phyloP scores from a whole-genome alignment of 2,329 filamentous ascomycete genomes.

The Alternaria atra region DNA sequence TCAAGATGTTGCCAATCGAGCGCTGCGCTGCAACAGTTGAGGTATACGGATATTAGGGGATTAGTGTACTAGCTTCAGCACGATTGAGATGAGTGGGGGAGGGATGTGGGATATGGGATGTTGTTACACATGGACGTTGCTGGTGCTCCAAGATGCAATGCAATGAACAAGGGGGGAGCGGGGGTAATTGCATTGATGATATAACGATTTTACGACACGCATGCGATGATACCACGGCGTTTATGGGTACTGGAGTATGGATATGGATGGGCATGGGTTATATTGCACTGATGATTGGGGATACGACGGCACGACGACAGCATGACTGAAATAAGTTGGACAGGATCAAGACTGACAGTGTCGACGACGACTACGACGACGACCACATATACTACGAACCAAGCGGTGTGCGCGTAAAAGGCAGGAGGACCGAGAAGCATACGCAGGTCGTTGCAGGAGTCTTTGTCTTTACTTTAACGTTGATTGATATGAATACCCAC shows the following conservation, averaged over 20 bases:
- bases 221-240: not conserved
- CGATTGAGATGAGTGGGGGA: not conserved
- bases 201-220: not conserved
- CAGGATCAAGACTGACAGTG: too few relatives aligned
- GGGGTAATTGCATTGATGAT: not conserved
- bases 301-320: too few relatives aligned
- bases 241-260: not conserved
- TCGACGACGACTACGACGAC: too few relatives aligned
- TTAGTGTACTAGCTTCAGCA: constrained; percentile 6
- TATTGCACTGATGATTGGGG: not conserved
- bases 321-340: too few relatives aligned
- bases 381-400: too few relatives aligned
- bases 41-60: constrained; percentile 27
- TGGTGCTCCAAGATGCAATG: too few relatives aligned
- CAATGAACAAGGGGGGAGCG: not conserved
- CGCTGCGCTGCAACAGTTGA: constrained; percentile 19
- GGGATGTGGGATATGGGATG: too few relatives aligned
- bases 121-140: too few relatives aligned
- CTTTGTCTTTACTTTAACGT: not conserved
- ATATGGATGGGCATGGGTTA: too few relatives aligned
- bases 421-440: too few relatives aligned
- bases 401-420: too few relatives aligned
- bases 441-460: too few relatives aligned
- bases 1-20: constrained; percentile 19
- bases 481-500: not conserved